These are phyloP conservation scores for Pulicaria dysenterica DNA, from an alignment of 129 eudicot genomes.

Conservation along the genomic window DNA sequence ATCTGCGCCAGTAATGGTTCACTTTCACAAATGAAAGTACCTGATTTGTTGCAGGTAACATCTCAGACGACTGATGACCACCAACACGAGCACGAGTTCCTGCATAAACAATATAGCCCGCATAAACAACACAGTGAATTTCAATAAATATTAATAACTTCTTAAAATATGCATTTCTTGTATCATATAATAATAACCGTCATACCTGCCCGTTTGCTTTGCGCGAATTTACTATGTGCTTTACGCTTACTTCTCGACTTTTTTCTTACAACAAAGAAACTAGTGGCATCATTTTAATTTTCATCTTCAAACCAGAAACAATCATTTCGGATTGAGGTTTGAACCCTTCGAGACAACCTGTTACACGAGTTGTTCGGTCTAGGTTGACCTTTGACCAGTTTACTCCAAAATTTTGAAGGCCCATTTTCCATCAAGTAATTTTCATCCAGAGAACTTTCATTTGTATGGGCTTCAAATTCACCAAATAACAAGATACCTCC, in stretches of 20 bases:
- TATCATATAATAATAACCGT: neutral
- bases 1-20: too few species aligned
- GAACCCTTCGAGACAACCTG: conserved; percentile 37
- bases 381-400: conserved; percentile 39
- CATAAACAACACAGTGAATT: neutral
- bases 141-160: too few species aligned
- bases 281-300: neutral
- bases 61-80: conserved; percentile 16
- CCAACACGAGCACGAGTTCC: conserved; percentile 16
- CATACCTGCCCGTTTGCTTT: conserved; percentile 20
- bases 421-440: conserved; percentile 33
- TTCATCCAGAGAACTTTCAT: conserved; percentile 22
- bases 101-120: conserved; percentile 9
- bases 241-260: conserved; percentile 26
- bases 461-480: conserved; percentile 44
- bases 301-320: conserved; percentile 22
- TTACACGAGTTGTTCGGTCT: conserved; percentile 32
- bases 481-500: conserved; percentile 42
- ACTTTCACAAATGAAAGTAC: too few species aligned
- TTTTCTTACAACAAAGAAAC: neutral
- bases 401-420: conserved; percentile 53
- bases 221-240: neutral
- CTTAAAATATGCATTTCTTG: neutral
- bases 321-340: conserved; percentile 22
- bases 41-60: conserved; percentile 22